Conservation (phyloP, 192 early-diverging fungal species). For the Backusella liffmaniae region DNA sequence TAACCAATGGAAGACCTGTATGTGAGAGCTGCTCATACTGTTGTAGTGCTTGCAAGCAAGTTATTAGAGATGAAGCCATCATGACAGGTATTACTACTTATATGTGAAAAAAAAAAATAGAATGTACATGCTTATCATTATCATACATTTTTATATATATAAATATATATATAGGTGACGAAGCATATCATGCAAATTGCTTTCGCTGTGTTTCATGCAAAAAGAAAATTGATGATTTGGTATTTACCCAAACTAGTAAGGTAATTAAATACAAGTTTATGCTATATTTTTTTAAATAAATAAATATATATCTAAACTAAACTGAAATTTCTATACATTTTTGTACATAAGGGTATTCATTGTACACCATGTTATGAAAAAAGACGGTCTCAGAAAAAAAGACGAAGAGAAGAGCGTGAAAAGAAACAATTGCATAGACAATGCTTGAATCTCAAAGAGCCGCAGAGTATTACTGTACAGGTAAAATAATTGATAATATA, state of each 20-base stretch:
- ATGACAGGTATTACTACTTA: slow-evolving; percentile 57
- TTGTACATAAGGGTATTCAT: slow-evolving; percentile 57
- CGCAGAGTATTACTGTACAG: background rate
- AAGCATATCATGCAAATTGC: slow-evolving; percentile 78
- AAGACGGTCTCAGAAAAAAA: slow-evolving; percentile 55
- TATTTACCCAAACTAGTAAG: slow-evolving; percentile 78
- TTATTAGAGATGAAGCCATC: slow-evolving; percentile 79
- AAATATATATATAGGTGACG: slow-evolving; percentile 53
- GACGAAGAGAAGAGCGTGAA: slow-evolving; percentile 45
- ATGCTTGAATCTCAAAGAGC: slow-evolving; percentile 8
- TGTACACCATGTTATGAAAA: slow-evolving; percentile 74
- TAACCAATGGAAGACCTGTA: slow-evolving; percentile 76
- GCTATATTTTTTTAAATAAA: background rate
- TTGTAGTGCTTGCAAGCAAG: slow-evolving; percentile 69
- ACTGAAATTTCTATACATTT: background rate
- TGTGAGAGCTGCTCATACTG: slow-evolving; percentile 82
- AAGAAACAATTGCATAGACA: slow-evolving; percentile 2
- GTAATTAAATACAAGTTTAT: slow-evolving; percentile 21
- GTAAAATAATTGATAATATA: background rate
- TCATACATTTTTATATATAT: slow-evolving; percentile 24
- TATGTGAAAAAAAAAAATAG: background rate
- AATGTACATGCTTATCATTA: background rate
- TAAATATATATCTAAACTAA: background rate
- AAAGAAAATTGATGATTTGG: slow-evolving; percentile 69
- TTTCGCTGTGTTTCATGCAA: slow-evolving; percentile 76